Conservation (phyloP, 768 basidiomycete genomes). For the Lenzites betulinus region DNA sequence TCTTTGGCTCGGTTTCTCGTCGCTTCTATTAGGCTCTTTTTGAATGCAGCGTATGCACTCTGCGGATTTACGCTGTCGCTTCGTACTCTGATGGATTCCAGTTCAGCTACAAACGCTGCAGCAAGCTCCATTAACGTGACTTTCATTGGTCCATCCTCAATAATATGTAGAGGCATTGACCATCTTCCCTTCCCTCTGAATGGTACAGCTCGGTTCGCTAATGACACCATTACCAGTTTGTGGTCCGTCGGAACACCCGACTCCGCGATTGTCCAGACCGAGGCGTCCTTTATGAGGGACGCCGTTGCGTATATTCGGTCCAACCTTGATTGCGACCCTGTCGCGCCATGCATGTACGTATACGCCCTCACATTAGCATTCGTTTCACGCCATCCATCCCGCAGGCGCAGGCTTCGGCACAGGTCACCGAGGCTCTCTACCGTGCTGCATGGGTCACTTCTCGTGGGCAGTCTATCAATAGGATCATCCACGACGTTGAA, state of each 20-base stretch:
- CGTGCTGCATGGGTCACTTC: neutral
- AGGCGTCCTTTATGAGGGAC: neutral
- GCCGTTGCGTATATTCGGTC: neutral
- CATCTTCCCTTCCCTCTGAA: constrained; percentile 13
- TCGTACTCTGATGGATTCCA: neutral
- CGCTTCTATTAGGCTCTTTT: neutral
- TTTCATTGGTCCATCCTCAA: neutral
- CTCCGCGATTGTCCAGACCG: neutral
- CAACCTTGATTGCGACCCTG: neutral
- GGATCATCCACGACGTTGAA: neutral
- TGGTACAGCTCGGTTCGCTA: neutral
- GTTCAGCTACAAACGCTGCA: neutral
- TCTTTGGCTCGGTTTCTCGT: neutral
- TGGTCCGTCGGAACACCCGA: constrained; percentile 1
- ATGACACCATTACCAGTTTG: neutral
- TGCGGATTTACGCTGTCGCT: neutral
- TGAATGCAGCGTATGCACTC: neutral
- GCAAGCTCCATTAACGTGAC: neutral
- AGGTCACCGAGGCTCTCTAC: no score
- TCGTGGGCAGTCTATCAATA: neutral
- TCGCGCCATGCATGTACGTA: neutral
- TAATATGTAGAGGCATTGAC: neutral
- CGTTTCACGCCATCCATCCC: neutral
- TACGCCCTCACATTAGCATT: neutral
- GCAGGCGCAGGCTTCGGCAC: no score